phyloP scores from a whole-genome alignment of 345 rosid genomes.

The Stellera chamaejasme region DNA sequence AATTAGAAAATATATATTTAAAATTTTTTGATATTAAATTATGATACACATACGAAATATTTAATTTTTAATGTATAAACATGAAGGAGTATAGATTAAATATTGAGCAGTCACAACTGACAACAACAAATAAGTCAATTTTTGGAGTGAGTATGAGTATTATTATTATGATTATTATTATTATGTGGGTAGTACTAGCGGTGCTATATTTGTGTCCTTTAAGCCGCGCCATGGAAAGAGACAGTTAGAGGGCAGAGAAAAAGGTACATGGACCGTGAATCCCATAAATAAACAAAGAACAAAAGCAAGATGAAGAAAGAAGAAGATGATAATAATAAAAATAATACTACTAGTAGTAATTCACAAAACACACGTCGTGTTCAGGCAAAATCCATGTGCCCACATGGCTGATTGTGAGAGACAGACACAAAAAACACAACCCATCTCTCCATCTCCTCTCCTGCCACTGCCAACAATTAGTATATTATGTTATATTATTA shows the following conservation, averaged over 20 bases:
- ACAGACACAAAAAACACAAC: conserved; percentile 1
- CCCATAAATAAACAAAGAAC: conserved; percentile 15
- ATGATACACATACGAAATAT: too few species aligned
- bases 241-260: conserved; percentile 7
- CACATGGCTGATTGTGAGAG: conserved; percentile 30
- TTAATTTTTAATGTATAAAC: too few species aligned
- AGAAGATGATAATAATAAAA: not conserved
- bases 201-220: too few species aligned
- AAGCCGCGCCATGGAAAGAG: conserved; percentile 7
- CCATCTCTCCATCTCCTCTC: not conserved
- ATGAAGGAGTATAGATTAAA: too few species aligned
- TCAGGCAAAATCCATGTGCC: conserved; percentile 57
- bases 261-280: conserved; percentile 37
- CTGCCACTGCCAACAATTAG: not conserved
- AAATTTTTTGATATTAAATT: too few species aligned
- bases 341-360: not conserved
- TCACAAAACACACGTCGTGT: conserved; percentile 30
- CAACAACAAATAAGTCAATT: too few species aligned
- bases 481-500: not conserved
- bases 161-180: too few species aligned
- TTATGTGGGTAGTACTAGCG: too few species aligned
- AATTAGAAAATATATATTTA: too few species aligned
- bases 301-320: conserved; percentile 14
- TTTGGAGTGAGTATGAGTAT: too few species aligned
- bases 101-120: too few species aligned